phyloP scores from a whole-genome alignment of 768 basidiomycete species.

The Tulasnella calospora region DNA sequence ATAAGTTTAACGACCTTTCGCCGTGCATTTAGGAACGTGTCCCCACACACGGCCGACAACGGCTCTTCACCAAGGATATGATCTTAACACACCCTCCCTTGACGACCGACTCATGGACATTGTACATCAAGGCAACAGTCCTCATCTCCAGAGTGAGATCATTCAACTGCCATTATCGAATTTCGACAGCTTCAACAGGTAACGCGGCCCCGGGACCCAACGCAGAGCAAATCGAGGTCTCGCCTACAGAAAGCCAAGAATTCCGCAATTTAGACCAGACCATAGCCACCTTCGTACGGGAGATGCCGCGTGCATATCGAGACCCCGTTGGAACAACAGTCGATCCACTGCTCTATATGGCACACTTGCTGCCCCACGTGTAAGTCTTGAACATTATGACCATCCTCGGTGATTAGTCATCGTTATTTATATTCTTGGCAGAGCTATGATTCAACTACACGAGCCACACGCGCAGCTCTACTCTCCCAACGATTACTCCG shows the following conservation, averaged over 20 bases:
- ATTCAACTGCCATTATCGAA: constrained; percentile 22
- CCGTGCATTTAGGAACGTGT: neutral
- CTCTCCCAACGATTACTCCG: neutral
- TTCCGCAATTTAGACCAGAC: constrained; percentile 22
- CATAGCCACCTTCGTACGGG: constrained; percentile 17
- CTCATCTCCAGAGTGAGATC: constrained; percentile 46
- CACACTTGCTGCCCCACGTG: constrained; percentile 35
- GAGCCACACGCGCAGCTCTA: neutral
- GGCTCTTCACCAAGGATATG: constrained; percentile 58
- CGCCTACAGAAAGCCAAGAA: constrained; percentile 17
- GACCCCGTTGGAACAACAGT: constrained; percentile 36
- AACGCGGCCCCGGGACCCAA: neutral
- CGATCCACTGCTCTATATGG: constrained; percentile 51
- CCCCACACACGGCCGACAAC: constrained; percentile 45
- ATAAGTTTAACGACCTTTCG: neutral
- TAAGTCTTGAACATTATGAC: neutral
- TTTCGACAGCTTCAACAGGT: neutral
- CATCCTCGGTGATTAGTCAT: neutral
- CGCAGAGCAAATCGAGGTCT: neutral
- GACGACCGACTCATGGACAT: constrained; percentile 63
- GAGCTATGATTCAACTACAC: constrained; percentile 10
- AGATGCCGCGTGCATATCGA: constrained; percentile 20
- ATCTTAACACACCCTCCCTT: constrained; percentile 55
- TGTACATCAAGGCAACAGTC: constrained; percentile 66
- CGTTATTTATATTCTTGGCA: neutral